Conservation (phyloP, 192 early-diverging fungal species). For the Backusella sp. region DNA sequence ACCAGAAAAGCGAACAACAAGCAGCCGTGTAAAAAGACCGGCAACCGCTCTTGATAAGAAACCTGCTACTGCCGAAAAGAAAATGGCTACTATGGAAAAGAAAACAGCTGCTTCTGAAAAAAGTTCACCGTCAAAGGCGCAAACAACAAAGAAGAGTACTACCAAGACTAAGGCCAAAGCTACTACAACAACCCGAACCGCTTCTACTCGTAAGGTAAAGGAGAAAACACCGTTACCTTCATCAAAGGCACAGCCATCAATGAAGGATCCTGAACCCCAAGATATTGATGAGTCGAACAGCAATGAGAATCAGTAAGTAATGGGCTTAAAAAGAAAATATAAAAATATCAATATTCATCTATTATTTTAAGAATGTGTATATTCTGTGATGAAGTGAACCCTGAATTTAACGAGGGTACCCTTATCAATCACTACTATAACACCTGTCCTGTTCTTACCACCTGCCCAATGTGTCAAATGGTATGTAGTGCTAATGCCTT, state of each 20-base stretch:
- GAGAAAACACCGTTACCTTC: background rate
- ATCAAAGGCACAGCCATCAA: background rate
- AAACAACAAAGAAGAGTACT: background rate
- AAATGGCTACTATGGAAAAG: background rate
- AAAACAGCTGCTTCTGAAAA: background rate
- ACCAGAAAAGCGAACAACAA: background rate
- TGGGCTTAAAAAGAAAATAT: background rate
- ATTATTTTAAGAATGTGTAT: constrained; percentile 49
- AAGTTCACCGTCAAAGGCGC: background rate
- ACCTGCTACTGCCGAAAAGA: background rate
- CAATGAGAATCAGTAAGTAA: constrained; percentile 14
- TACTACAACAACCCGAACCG: background rate
- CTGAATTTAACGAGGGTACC: constrained; percentile 64
- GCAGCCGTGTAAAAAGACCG: constrained; percentile 1
- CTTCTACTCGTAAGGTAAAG: background rate
- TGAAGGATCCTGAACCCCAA: background rate
- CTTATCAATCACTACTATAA: constrained; percentile 77
- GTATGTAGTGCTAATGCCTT: constrained; percentile 39
- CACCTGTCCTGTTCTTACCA: constrained; percentile 68
- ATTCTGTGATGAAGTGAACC: constrained; percentile 69
- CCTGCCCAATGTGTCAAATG: constrained; percentile 67
- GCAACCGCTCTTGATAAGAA: constrained; percentile 15
- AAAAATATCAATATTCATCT: background rate
- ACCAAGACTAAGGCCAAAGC: background rate
- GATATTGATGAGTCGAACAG: background rate